Conservation (phyloP, 2,329 filamentous ascomycete species). For the Cladosporium austrohemisphaericum region DNA sequence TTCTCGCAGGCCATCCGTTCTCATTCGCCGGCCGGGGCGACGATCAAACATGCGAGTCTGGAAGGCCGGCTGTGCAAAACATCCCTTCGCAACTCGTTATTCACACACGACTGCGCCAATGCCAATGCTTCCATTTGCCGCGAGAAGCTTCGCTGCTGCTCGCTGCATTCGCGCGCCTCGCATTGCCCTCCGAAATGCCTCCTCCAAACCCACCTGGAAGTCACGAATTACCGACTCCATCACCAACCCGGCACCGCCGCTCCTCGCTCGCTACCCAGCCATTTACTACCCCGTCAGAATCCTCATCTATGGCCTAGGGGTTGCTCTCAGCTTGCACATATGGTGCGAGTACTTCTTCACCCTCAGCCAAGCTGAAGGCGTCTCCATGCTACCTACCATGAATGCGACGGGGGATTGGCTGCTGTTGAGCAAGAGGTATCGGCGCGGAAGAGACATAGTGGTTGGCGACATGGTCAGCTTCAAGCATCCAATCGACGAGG, state of each 20-base stretch:
- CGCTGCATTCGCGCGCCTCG: not conserved
- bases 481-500: constrained; percentile 62
- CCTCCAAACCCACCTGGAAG: not conserved
- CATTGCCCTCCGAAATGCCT: constrained; percentile 2
- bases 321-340: constrained; percentile 30
- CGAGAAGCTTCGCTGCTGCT: not conserved
- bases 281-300: not conserved
- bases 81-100: not conserved
- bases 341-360: constrained; percentile 55
- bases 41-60: not conserved
- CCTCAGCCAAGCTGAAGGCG: constrained; percentile 60
- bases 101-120: no score
- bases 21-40: no score
- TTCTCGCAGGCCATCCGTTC: no score
- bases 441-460: constrained; percentile 61
- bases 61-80: constrained; percentile 11
- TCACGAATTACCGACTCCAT: constrained; percentile 3
- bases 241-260: constrained; percentile 6
- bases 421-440: constrained; percentile 63
- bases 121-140: constrained; percentile 3
- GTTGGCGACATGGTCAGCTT: constrained; percentile 86
- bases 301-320: constrained; percentile 5
- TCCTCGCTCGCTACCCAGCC: constrained; percentile 9
- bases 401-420: constrained; percentile 63
- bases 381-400: constrained; percentile 89